Conservation (phyloP, 139 green algal species). For the Astrephomene gubernaculifera region DNA sequence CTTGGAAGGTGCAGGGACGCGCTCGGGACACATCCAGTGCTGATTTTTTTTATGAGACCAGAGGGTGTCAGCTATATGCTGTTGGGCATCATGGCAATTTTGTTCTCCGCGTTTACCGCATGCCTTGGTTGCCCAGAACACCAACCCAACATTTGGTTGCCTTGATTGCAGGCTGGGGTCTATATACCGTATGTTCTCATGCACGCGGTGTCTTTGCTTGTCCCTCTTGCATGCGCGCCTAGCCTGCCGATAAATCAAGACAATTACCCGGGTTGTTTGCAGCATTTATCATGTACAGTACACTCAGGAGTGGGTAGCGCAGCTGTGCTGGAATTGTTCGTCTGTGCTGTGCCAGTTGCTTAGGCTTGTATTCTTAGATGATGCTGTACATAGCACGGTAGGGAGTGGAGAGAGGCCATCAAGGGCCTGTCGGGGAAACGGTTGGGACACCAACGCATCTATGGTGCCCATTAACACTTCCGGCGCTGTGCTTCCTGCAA, state of each 20-base stretch:
- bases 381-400: slow-evolving; percentile 9
- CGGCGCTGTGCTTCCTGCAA: no score
- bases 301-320: slow-evolving; percentile 29
- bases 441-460: no score
- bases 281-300: slow-evolving; percentile 40
- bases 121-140: slow-evolving; percentile 3
- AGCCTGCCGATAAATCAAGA: slow-evolving; percentile 41
- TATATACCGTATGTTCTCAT: slow-evolving; percentile 25
- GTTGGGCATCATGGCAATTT: slow-evolving; percentile 46
- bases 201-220: slow-evolving; percentile 10
- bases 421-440: no score
- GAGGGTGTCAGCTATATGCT: slow-evolving; percentile 43
- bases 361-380: slow-evolving; percentile 37
- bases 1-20: slow-evolving; percentile 24
- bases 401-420: slow-evolving; percentile 27
- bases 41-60: slow-evolving; percentile 39
- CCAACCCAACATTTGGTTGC: slow-evolving; percentile 33
- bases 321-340: slow-evolving; percentile 16
- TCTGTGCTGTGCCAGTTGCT: slow-evolving; percentile 13
- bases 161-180: slow-evolving; percentile 44
- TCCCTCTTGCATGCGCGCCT: slow-evolving; percentile 26
- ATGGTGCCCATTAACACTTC: no score
- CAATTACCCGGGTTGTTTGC: slow-evolving; percentile 28
- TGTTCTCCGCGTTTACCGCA: slow-evolving; percentile 25
- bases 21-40: background rate